Evolutionary conservation across 495 filamentous ascomycete species (phyloP).

Genomic region (Talaromyces proteolyticus): DNA sequence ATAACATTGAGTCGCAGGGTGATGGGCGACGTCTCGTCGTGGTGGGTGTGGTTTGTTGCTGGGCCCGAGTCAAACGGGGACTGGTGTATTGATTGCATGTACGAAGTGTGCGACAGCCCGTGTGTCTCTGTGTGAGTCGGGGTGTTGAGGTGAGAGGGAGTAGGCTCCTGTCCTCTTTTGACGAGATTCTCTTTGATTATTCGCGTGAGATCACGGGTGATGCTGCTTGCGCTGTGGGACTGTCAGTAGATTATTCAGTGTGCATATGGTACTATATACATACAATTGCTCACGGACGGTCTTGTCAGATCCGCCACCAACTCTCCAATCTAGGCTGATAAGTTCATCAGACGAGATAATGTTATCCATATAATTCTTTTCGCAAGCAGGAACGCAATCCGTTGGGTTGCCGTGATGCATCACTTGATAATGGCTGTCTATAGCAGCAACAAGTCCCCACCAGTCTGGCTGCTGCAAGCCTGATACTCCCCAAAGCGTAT

Average conservation of each 20-base stretch:
- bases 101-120: neutral
- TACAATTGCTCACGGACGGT: conserved; percentile 38
- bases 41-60: neutral
- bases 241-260: neutral
- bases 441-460: conserved; percentile 39
- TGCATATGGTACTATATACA: conserved; percentile 7
- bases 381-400: conserved; percentile 15
- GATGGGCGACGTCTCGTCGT: conserved; percentile 13
- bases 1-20: conserved; percentile 36
- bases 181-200: conserved; percentile 34
- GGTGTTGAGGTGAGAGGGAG: neutral
- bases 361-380: conserved; percentile 27
- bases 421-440: conserved; percentile 40
- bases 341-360: conserved; percentile 27
- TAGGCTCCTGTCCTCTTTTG: conserved; percentile 3
- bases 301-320: conserved; percentile 22
- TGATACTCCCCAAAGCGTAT: conserved; percentile 37
- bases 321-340: conserved; percentile 28
- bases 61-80: neutral
- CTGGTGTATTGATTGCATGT: neutral
- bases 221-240: conserved; percentile 31
- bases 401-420: conserved; percentile 24
- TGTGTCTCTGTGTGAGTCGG: neutral
- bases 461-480: conserved; percentile 39
- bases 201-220: conserved; percentile 36